Base-by-base conservation (phyloP, 176 grass and related monocot genomes). In the Oryza coarctata region DNA sequence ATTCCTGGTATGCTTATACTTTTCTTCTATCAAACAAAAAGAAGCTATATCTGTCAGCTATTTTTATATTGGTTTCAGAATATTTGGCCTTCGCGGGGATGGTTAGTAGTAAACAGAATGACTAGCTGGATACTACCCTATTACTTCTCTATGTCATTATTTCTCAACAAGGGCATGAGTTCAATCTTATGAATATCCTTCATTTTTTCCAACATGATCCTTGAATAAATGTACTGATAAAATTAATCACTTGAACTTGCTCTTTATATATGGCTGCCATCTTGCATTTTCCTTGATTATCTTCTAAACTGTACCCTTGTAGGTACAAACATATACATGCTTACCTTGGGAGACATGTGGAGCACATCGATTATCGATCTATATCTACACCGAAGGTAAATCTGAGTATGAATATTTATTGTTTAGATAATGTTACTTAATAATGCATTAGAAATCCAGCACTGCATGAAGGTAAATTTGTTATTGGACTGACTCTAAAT, bases 301-400 rank as follows among this genome's bases (percentile, higher is more conserved):
- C 4, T 82, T 23, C 29, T 88, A 33, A 75, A 7, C 67, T 71
- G 36, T 44, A 20, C 52, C 25, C 76, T 69, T 87, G 75, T 86
- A 98, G 95, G 95, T 86, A 98, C 95, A 68, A 89, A 98, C 66
- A 98, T 98, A 89, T 88, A 89, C 85, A 90, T 98, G 86, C 88
- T 98, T 84, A 94, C 79, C 63, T 95, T 95, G 84, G 95, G 88
- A 84, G 92, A 98, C 78, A 71, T 88, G 68, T 95, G 95, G 95
- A 98, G 95, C 75, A 87, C 90, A 76, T 90, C 88, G 41, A 93
- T 87, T 71, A 98, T 98, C 38, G 92, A 98, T 70, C 34, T 98
- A 68, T 98, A 94, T 89, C 85, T 98, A 28, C 92, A 98, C 76
- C 88, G 88, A 75, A 98, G 95, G 95, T 94, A 88, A n/a, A 79